A percentile compares a stretch with the other conserved stretches of the same genome.
Evolutionary conservation across 225 moss, liverwort and hornwort genomes (phyloP).

Genomic region (Ulota crispa): DNA sequence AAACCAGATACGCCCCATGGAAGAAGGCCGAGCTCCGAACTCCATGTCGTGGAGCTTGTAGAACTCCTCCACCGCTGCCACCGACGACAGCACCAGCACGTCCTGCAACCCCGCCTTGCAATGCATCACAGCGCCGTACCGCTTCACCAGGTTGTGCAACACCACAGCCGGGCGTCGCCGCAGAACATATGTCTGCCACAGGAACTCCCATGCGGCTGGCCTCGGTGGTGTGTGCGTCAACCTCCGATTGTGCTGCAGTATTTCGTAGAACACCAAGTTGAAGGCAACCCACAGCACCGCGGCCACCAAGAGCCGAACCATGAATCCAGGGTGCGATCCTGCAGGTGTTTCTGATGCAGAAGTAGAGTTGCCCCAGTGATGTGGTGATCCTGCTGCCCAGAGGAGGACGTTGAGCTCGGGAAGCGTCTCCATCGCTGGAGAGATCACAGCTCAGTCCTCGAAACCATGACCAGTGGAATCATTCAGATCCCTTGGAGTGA

Average conservation of each 20-base stretch:
- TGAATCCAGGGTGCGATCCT: background rate
- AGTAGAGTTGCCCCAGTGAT: conserved; percentile 16
- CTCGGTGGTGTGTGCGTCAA: conserved; percentile 2
- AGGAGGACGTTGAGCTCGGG: background rate
- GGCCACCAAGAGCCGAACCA: conserved; percentile 16
- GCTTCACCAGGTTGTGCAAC: conserved; percentile 33
- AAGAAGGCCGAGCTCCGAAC: conserved; percentile 33
- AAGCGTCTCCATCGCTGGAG: background rate
- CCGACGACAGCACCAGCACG: conserved; percentile 43
- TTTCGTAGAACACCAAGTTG: conserved; percentile 22
- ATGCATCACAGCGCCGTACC: conserved; percentile 35
- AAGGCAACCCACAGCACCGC: conserved; percentile 18
- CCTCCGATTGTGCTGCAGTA: background rate
- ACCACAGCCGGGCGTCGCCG: conserved; percentile 30
- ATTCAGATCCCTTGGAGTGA: background rate
- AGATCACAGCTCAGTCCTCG: background rate
- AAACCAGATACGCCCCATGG: conserved; percentile 26
- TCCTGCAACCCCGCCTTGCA: conserved; percentile 29
- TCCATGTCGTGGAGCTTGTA: conserved; percentile 46
- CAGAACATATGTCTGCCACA: conserved; percentile 18
- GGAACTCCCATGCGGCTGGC: conserved; percentile 26
- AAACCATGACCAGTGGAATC: background rate
- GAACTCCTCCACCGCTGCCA: conserved; percentile 47
- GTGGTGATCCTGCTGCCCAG: background rate
- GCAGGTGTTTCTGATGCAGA: background rate